Evolutionary conservation across 305 asterid species (phyloP).

Genomic region (Solanum hybrid): DNA sequence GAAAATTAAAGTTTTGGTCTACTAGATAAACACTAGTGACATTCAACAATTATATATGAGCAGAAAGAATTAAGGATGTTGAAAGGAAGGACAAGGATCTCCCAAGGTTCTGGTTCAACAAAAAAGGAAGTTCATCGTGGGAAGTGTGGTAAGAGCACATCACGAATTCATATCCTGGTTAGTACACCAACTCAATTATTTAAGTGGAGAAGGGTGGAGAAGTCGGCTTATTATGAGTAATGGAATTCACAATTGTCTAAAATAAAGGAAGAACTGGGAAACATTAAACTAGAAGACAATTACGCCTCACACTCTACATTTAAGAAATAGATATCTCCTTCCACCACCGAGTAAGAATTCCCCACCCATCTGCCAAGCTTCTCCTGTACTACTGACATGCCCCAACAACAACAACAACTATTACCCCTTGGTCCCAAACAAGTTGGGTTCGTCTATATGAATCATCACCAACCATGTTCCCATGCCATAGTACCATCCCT

Average conservation of each 20-base stretch:
- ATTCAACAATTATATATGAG: neutral
- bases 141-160: neutral
- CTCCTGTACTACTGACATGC: neutral
- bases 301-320: neutral
- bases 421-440: neutral
- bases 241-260: neutral
- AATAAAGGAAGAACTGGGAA: neutral
- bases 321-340: neutral
- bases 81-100: neutral
- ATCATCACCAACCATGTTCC: neutral
- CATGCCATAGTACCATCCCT: neutral
- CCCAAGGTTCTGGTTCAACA: neutral
- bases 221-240: neutral
- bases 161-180: neutral
- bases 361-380: neutral
- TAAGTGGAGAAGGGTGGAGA: neutral
- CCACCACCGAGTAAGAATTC: neutral
- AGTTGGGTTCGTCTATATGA: neutral
- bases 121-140: neutral
- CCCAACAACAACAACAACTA: neutral
- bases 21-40: neutral
- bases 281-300: neutral
- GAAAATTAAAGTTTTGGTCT: neutral
- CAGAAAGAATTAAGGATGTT: neutral
- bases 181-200: neutral